Evolutionary conservation across 345 rosid genomes (phyloP).

Genomic region (Luvunga scandens): DNA sequence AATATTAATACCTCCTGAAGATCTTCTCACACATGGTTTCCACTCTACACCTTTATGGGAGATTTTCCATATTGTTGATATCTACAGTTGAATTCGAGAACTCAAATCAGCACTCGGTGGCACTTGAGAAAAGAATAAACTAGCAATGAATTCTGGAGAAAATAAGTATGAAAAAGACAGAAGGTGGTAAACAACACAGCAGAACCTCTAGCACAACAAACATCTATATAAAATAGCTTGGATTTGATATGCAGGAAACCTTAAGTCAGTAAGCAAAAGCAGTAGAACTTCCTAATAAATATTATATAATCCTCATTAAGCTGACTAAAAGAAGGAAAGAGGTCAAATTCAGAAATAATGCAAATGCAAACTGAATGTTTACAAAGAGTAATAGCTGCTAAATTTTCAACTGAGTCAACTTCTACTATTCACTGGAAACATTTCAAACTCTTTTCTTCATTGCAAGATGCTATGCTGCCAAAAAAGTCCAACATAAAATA

Average conservation of each 20-base stretch:
- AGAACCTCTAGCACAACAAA: not conserved
- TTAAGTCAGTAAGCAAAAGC: not conserved
- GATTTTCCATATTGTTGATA: conserved; percentile 86
- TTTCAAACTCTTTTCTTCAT: not conserved
- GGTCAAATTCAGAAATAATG: not conserved
- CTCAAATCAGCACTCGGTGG: not conserved
- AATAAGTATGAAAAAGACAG: not conserved
- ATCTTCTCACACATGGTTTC: conserved; percentile 69
- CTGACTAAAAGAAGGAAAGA: not conserved
- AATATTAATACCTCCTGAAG: conserved; percentile 59
- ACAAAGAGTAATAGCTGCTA: not conserved
- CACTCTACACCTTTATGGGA: conserved; percentile 75
- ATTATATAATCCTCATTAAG: not conserved
- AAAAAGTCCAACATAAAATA: not conserved
- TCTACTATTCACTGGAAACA: not conserved
- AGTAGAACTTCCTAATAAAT: not conserved
- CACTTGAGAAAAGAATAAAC: not conserved
- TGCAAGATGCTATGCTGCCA: not conserved
- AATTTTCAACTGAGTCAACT: not conserved
- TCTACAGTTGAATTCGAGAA: conserved; percentile 38
- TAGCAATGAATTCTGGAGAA: not conserved
- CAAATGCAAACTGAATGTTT: not conserved
- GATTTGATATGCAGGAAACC: not conserved
- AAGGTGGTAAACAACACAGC: not conserved
- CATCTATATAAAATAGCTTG: not conserved